These are phyloP conservation scores for Globisporangium yorkense DNA, from an alignment of 352 stramenopile species.

Conservation along the genomic window DNA sequence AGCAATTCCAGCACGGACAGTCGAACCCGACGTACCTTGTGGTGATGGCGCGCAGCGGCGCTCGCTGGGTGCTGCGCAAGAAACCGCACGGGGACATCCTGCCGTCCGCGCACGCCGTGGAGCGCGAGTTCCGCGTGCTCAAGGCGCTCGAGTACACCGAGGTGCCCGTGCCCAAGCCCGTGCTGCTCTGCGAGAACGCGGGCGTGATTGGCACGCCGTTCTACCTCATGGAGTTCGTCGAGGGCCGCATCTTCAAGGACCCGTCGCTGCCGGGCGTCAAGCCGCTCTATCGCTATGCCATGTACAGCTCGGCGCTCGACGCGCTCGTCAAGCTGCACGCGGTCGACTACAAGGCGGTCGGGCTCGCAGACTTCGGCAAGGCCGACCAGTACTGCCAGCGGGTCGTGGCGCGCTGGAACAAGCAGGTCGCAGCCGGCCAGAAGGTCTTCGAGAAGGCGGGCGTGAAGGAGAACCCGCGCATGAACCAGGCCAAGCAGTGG, in stretches of 20 bases:
- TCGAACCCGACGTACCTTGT: constrained; percentile 88
- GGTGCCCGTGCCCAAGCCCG: constrained; percentile 55
- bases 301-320: constrained; percentile 71
- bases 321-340: constrained; percentile 59
- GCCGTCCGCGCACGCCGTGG: constrained; percentile 71
- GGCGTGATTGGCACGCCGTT: constrained; percentile 65
- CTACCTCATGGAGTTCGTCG: constrained; percentile 81
- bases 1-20: constrained; percentile 83
- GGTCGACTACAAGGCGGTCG: constrained; percentile 54
- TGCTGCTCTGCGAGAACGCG: constrained; percentile 62
- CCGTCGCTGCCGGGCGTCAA: constrained; percentile 53
- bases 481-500: constrained; percentile 51
- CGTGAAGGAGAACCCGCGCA: constrained; percentile 49
- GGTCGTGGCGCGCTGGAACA: constrained; percentile 67
- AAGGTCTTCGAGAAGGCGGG: constrained; percentile 38
- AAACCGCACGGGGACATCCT: constrained; percentile 79
- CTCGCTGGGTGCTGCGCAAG: constrained; percentile 78
- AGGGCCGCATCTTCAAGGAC: constrained; percentile 72
- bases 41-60: constrained; percentile 39
- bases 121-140: constrained; percentile 72
- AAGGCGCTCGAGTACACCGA: constrained; percentile 59
- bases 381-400: constrained; percentile 67
- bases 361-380: constrained; percentile 50
- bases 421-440: constrained; percentile 50
- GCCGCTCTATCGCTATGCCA: constrained; percentile 70